phyloP scores from a whole-genome alignment of 176 grass and related monocot species.

The Phoenix roebelenii region DNA sequence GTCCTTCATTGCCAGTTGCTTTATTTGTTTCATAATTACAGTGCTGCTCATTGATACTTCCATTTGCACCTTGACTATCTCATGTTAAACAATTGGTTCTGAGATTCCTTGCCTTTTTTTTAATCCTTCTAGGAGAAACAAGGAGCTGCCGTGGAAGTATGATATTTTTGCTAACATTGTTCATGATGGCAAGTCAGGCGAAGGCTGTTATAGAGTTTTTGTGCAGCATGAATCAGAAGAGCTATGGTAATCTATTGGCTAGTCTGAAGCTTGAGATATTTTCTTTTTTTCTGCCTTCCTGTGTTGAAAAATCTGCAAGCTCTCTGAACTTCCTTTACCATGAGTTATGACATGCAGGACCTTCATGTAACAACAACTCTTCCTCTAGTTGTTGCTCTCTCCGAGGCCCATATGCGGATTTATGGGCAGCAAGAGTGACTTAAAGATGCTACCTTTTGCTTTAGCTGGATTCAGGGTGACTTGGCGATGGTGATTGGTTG shows the following conservation, averaged over 20 bases:
- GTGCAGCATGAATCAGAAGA: slow-evolving; percentile 91
- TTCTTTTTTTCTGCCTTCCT: too few species aligned
- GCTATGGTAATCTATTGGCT: slow-evolving; percentile 38
- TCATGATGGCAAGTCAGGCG: slow-evolving; percentile 82
- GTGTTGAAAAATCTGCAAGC: background rate
- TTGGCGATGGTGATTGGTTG: too few species aligned
- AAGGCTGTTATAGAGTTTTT: slow-evolving; percentile 88
- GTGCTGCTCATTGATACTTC: too few species aligned
- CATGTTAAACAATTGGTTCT: too few species aligned
- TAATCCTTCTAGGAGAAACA: slow-evolving; percentile 23
- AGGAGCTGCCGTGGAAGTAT: slow-evolving; percentile 70
- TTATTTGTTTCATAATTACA: too few species aligned
- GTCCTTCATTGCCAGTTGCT: too few species aligned
- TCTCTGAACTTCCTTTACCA: slow-evolving; percentile 11
- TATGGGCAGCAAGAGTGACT: slow-evolving; percentile 79
- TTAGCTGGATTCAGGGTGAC: too few species aligned
- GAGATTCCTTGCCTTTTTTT: too few species aligned
- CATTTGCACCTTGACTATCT: too few species aligned
- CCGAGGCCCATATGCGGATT: slow-evolving; percentile 90
- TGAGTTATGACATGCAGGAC: slow-evolving; percentile 94
- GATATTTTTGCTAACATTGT: slow-evolving; percentile 91
- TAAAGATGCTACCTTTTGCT: too few species aligned
- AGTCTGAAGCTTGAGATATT: too few species aligned
- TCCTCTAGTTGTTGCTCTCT: slow-evolving; percentile 87
- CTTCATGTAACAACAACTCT: slow-evolving; percentile 93